Evolutionary conservation across 2,329 filamentous ascomycete species (phyloP), one percentile per base, ranked within the genome.

Genomic region (Gnomoniopsis smithogilvyi): DNA sequence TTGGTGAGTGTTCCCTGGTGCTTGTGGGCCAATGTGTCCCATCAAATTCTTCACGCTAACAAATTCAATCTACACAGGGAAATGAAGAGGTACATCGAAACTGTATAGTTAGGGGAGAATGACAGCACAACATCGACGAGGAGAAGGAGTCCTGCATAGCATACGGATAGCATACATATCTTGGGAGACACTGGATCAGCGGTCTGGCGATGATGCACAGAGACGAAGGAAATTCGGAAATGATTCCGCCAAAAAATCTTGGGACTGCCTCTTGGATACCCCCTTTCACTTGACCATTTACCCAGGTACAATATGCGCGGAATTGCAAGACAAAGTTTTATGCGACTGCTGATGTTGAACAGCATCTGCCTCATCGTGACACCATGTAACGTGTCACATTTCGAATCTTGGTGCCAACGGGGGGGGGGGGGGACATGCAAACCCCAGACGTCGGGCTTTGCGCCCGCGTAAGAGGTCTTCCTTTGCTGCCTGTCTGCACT

Each of bases 51-150:
- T 24, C 15, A 64, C 61, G 62, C 68, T 70, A 62, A 65, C 63
- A 8, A 21, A 2, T 0, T 10, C 43, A 43, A 61, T 52, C 62
- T 66, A 30, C 67, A 45, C 63, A 90, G 88, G 89, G 90, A 93
- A 73, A 80, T 92, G 72, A 85, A 84, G 74, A 81, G 90, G 60
- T 92, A 92, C 68, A 90, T 92, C 62, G 89, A 92, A 73, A 90
- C 87, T n/a, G 86, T 90, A 59, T 88, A 72, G 62, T 43, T 34
- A 26, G 19, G 19, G 22, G 21, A 17, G 2, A 6, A 49, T 41
- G 19, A 19, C 30, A 17, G 15, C 52, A 55, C n/a, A 33, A 34
- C 30, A 17, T 34, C 38, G 22, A 54, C 24, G 21, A 19, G 30
- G 41, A 45, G 10, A 45, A 21, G 51, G n/a, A 38, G 19, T 48